These are phyloP conservation scores for Fusarium clavum DNA, from an alignment of 2,329 filamentous ascomycete species.

Conservation along the genomic window DNA sequence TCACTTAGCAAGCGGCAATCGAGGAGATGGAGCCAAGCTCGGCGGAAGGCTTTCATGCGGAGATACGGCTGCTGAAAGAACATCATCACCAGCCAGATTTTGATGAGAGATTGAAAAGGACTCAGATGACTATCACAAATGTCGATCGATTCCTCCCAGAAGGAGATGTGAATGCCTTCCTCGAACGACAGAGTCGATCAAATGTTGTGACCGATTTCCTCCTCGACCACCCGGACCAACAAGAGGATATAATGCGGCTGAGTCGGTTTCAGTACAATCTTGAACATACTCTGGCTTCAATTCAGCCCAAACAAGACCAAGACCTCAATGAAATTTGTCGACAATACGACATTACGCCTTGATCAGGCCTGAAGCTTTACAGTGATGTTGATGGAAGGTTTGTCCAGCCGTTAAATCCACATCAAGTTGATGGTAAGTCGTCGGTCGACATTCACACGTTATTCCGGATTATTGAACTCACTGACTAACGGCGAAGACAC, in stretches of 20 bases:
- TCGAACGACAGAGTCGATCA: not conserved
- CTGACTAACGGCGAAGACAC: not conserved
- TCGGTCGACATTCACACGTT: not conserved
- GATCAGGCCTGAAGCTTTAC: not conserved
- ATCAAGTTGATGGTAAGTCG: not conserved
- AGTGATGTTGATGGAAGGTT: fast-evolving
- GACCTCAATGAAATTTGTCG: not conserved
- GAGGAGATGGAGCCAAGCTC: not conserved
- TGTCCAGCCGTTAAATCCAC: not conserved
- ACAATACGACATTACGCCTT: not conserved
- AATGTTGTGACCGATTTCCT: not conserved
- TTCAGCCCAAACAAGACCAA: not conserved
- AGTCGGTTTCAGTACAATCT: not conserved
- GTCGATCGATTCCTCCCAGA: not conserved
- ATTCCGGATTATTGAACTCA: no score
- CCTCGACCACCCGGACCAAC: not conserved
- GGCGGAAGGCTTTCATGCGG: not conserved
- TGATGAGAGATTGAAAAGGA: not conserved
- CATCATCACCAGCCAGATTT: not conserved
- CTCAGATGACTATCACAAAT: not conserved
- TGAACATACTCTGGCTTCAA: not conserved
- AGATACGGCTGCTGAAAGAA: fast-evolving
- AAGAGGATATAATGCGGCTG: not conserved
- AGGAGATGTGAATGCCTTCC: not conserved
- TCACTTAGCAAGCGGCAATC: no score